Conservation (phyloP, 805 yeast genomes). For the Barnettozyma populi region DNA sequence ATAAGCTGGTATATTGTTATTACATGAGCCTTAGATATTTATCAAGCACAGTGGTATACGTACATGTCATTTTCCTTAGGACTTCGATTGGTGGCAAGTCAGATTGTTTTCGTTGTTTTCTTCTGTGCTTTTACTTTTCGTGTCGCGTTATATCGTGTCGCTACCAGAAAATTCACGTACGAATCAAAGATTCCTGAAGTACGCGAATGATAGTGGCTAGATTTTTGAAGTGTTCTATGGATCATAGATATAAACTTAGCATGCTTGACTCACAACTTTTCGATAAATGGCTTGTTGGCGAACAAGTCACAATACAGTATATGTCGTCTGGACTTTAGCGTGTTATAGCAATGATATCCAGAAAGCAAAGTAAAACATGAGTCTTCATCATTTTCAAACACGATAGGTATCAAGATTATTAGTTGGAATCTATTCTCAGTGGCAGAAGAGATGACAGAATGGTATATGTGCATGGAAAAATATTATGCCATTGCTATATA, state of each 20-base stretch:
- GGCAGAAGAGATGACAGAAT: neutral
- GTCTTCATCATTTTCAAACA: neutral
- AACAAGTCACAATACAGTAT: no score
- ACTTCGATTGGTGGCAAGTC: neutral
- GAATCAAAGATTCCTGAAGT: no score
- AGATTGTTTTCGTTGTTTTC: neutral
- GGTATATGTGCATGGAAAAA: neutral
- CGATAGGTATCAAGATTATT: neutral
- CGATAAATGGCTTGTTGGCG: neutral
- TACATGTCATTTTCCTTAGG: neutral
- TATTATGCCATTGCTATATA: neutral
- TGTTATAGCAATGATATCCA: no score
- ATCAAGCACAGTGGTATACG: no score
- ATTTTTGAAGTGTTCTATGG: no score
- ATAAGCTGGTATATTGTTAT: conserved; percentile 21
- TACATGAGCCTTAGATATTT: neutral
- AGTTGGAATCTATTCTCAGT: neutral
- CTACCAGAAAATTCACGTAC: neutral
- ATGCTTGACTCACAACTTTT: neutral
- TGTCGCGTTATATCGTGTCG: neutral
- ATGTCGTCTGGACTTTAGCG: no score
- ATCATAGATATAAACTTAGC: neutral
- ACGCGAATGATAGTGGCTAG: neutral
- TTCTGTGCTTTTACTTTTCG: neutral
- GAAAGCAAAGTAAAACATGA: neutral